Evolutionary conservation across 257 asterid genomes (phyloP), one percentile per base, ranked within the genome.

Genomic region (Asclepias syriaca): DNA sequence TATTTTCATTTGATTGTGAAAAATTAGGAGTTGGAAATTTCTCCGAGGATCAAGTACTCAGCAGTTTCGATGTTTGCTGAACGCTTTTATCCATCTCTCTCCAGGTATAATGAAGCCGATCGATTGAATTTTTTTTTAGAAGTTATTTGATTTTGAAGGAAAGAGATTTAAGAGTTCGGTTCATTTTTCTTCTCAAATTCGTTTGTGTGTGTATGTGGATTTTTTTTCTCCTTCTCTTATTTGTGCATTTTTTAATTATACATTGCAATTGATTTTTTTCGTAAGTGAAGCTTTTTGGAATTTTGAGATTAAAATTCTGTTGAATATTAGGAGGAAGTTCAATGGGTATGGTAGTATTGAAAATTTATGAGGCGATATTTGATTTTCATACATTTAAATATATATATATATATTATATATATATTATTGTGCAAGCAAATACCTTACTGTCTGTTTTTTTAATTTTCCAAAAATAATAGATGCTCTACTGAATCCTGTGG

Each of bases 31-130:
- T 85, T 88, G 75, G 74, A 87, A 72, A 87, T 90, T 76, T 77
- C 88, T 69, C 89, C 95, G 11, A 73, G 83, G 59, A 93, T 93
- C 77, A 93, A 93, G 51, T 93, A 89, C 83, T 85, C 97, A 1
- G 96, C 97, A 11, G 74, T 92, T 12, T 74, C 95, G 12, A 79
- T 92, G 32, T 92, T 87, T 70, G 88, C 90, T 3, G 95, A 89
- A 68, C 97, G 98, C 39, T 86, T 93, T 78, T 90, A 84, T 77
- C 96, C 96, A 32, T 77, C 87, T 65, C 80, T 89, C 54, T 72
- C 83, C 69, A 63, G 89, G 89, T 81, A 70, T n/a, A 8, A 12
- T 49, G 61, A 27, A 11, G 56, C 56, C n/a, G 6, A 4, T 50
- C 16, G 15, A 46, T 46, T 46, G 53, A 9, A 14, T 48, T 48